Conservation (phyloP, 345 rosid species). For the Mercurialis annua region DNA sequence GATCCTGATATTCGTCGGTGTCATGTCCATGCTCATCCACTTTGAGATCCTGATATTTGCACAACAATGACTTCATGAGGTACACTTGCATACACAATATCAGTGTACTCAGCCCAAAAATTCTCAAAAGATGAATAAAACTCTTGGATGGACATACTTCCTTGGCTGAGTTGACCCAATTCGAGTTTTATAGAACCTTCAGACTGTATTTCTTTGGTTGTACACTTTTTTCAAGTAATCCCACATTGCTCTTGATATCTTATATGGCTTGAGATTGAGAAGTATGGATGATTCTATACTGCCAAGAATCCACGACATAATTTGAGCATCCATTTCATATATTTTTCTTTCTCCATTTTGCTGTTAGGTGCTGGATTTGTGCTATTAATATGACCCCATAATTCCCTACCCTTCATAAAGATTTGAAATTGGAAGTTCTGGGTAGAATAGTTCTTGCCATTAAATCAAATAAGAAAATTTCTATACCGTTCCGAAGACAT, state of each 20-base stretch:
- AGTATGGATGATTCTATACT: background rate
- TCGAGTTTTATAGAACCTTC: constrained; percentile 12
- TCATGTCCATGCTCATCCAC: too few species aligned
- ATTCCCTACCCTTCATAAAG: too few species aligned
- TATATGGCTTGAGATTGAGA: too few species aligned
- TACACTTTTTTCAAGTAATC: background rate
- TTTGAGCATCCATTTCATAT: background rate
- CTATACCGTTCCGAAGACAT: too few species aligned
- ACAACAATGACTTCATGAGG: background rate
- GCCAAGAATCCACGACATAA: constrained; percentile 4
- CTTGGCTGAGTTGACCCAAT: background rate
- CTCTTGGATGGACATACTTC: background rate
- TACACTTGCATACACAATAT: background rate
- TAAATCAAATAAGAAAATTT: too few species aligned
- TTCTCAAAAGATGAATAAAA: constrained; percentile 7
- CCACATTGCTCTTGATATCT: background rate
- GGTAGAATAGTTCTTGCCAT: too few species aligned
- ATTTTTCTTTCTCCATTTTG: background rate
- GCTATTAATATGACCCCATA: too few species aligned
- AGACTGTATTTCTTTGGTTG: background rate
- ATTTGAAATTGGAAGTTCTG: too few species aligned
- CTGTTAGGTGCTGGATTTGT: background rate
- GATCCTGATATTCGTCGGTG: too few species aligned
- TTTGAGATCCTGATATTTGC: too few species aligned
- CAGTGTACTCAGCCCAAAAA: too few species aligned